Conservation (phyloP, 148 eudicot species). For the Selenicereus undatus region DNA sequence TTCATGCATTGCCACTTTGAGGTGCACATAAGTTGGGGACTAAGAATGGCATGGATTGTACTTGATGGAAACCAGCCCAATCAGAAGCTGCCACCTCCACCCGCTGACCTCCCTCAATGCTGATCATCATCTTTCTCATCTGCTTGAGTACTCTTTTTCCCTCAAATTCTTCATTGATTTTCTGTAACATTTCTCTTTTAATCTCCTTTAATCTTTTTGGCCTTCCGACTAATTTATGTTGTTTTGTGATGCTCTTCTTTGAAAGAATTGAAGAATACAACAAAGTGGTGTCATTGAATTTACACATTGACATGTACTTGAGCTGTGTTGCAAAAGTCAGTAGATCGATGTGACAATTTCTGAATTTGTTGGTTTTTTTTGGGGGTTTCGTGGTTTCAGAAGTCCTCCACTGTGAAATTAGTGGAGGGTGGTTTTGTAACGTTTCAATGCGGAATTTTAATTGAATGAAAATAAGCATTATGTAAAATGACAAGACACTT, state of each 20-base stretch:
- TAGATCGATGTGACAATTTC: too few relatives aligned
- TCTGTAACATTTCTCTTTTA: background rate
- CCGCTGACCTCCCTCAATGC: conserved; percentile 64
- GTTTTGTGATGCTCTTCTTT: background rate
- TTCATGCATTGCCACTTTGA: conserved; percentile 77
- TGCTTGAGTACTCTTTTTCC: background rate
- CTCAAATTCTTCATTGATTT: background rate
- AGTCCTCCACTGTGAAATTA: background rate
- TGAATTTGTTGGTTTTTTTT: background rate
- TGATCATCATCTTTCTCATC: conserved; percentile 15
- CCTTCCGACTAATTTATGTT: background rate
- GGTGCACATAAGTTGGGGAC: conserved; percentile 68
- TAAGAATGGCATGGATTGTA: conserved; percentile 67
- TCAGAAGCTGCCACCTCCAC: conserved; percentile 65
- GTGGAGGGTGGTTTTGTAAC: background rate
- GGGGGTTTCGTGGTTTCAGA: background rate
- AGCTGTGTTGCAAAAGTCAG: too few relatives aligned
- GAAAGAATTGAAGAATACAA: background rate
- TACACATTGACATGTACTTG: too few relatives aligned
- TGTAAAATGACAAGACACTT: too few relatives aligned
- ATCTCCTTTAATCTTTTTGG: background rate
- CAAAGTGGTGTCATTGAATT: too few relatives aligned
- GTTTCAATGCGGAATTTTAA: background rate
- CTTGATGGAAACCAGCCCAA: conserved; percentile 51
- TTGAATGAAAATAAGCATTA: background rate